Conservation (phyloP, 768 basidiomycete species). For the Leccinum disarticulatum region DNA sequence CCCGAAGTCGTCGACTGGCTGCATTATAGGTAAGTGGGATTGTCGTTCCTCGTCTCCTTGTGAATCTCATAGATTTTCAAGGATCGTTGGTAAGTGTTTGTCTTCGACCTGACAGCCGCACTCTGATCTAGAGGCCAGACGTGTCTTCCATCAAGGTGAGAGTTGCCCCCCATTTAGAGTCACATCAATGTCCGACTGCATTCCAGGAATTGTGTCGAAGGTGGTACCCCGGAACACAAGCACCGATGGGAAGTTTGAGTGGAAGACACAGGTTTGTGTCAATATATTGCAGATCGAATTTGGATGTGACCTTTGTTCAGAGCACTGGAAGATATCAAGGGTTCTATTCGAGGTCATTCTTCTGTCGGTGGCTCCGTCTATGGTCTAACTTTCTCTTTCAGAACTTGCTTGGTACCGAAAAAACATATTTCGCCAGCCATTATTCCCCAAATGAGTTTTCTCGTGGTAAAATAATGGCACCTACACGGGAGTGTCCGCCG, state of each 20-base stretch:
- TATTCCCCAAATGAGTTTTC: background rate
- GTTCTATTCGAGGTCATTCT: slow-evolving; percentile 65
- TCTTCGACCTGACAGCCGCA: background rate
- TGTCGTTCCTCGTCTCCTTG: background rate
- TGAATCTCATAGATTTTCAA: slow-evolving; percentile 24
- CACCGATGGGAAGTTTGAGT: slow-evolving; percentile 31
- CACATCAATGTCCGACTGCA: background rate
- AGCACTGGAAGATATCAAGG: slow-evolving; percentile 78
- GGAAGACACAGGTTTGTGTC: slow-evolving; percentile 56
- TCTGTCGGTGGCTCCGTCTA: background rate
- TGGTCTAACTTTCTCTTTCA: slow-evolving; percentile 28
- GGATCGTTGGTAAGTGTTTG: slow-evolving; percentile 64
- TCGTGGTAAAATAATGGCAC: background rate
- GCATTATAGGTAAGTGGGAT: slow-evolving; percentile 63
- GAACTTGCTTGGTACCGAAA: slow-evolving; percentile 80
- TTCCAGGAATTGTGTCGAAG: slow-evolving; percentile 68
- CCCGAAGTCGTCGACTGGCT: slow-evolving; percentile 76
- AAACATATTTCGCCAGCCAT: slow-evolving; percentile 59
- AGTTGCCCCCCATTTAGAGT: background rate
- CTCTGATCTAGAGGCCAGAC: slow-evolving; percentile 42
- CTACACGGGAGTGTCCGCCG: too few species aligned
- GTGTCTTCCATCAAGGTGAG: slow-evolving; percentile 80
- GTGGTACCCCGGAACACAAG: slow-evolving; percentile 55
- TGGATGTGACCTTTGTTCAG: slow-evolving; percentile 36
- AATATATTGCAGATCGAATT: background rate